A percentile compares a stretch with the other conserved stretches of the same genome.
phyloP scores from a whole-genome alignment of 2,329 filamentous ascomycete species.

The Fusarium sp. region DNA sequence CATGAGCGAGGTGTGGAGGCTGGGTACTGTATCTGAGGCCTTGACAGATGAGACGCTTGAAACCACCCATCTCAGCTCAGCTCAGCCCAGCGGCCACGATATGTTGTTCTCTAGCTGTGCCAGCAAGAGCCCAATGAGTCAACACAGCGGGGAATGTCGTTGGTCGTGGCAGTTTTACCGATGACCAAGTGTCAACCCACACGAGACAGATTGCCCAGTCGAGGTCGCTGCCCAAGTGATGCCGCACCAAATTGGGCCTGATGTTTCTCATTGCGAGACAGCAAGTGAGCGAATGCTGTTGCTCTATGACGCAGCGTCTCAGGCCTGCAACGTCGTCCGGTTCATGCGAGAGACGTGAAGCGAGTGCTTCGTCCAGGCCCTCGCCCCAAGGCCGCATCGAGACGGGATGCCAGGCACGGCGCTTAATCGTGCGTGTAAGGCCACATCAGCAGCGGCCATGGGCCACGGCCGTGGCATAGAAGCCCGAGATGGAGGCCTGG shows the following conservation, averaged over 20 bases:
- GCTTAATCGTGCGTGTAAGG: conserved; percentile 20
- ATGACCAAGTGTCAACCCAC: conserved; percentile 4
- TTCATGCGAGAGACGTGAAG: conserved; percentile 10
- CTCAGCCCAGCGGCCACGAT: not conserved
- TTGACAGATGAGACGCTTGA: not conserved
- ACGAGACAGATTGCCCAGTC: not conserved
- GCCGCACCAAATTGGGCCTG: not conserved
- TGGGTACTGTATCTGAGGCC: not conserved
- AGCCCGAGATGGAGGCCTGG: too few relatives aligned
- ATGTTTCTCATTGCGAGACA: not conserved
- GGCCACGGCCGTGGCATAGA: too few relatives aligned
- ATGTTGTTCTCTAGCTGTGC: not conserved
- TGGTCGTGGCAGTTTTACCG: not conserved
- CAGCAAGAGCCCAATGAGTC: not conserved
- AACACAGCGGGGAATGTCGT: not conserved
- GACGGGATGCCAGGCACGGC: conserved; percentile 8
- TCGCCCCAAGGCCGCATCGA: conserved; percentile 10
- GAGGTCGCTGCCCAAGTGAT: not conserved
- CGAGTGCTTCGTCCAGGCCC: not conserved
- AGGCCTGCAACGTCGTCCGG: not conserved
- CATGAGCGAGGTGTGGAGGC: not conserved
- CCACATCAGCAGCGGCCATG: conserved; percentile 6
- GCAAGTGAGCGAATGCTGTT: not conserved
- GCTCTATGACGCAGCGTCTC: not conserved
- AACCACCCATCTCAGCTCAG: not conserved